phyloP scores from a whole-genome alignment of 2,329 filamentous ascomycete genomes.

The Trichoderma sp. region DNA sequence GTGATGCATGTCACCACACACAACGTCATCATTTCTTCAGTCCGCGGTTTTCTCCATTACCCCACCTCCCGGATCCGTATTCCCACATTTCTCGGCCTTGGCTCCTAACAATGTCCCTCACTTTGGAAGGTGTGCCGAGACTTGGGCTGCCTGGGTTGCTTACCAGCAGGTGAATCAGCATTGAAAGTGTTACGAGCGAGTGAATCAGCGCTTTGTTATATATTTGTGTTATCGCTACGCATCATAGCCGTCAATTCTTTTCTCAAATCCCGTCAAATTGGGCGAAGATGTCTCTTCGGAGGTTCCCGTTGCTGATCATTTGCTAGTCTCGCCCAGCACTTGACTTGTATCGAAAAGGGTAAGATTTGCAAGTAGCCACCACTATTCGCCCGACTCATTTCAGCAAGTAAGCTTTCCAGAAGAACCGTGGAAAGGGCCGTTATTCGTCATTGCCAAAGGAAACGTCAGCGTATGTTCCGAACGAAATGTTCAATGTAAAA shows the following conservation, averaged over 20 bases:
- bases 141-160: neutral
- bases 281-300: neutral
- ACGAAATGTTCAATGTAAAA: neutral
- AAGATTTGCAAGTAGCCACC: neutral
- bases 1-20: neutral
- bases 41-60: neutral
- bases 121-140: neutral
- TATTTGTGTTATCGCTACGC: neutral
- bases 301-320: neutral
- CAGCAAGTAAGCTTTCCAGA: neutral
- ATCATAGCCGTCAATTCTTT: neutral
- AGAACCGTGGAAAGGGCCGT: neutral
- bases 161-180: neutral
- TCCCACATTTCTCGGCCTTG: neutral
- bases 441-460: neutral
- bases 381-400: neutral
- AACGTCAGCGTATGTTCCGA: neutral
- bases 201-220: neutral
- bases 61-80: neutral
- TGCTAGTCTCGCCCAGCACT: neutral
- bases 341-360: neutral
- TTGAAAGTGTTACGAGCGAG: no score
- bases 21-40: neutral
- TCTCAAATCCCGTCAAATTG: neutral
- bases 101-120: neutral